These are phyloP conservation scores for Termitomyces sp. DNA, from an alignment of 768 basidiomycete genomes.

Conservation along the genomic window DNA sequence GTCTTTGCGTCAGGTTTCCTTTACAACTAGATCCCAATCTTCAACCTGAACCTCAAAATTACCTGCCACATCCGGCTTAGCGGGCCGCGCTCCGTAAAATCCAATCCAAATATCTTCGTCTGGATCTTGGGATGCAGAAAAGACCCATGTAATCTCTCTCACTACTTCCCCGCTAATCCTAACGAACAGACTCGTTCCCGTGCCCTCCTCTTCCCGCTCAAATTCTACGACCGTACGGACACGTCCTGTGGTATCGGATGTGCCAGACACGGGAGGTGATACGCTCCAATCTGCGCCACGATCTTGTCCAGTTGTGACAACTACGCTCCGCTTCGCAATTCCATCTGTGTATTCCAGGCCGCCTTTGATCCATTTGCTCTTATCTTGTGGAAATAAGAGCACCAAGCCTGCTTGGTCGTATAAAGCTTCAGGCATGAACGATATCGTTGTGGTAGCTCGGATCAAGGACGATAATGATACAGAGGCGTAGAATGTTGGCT, in stretches of 20 bases:
- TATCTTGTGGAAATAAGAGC: conserved; percentile 10
- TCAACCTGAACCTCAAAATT: conserved; percentile 4
- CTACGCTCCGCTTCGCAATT: conserved; percentile 14
- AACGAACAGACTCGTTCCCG: conserved; percentile 14
- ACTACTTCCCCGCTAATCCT: conserved; percentile 16
- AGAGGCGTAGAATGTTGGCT: conserved; percentile 14
- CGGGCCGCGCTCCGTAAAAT: conserved; percentile 14
- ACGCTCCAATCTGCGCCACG: conserved; percentile 18
- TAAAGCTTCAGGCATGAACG: conserved; percentile 8
- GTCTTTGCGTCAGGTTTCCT: too few species aligned
- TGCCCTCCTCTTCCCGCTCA: conserved; percentile 15
- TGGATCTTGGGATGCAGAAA: conserved; percentile 5
- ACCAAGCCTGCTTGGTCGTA: conserved; percentile 17
- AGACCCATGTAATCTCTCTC: conserved; percentile 19
- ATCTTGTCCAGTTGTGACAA: conserved; percentile 10
- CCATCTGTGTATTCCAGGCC: conserved; percentile 15
- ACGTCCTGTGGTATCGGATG: not conserved
- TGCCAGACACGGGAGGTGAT: conserved; percentile 9
- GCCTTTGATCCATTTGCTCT: conserved; percentile 17
- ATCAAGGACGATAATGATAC: conserved; percentile 7
- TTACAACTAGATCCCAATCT: conserved; percentile 1
- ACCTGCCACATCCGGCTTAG: conserved; percentile 3
- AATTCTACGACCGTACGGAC: conserved; percentile 13
- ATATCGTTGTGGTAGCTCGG: conserved; percentile 13
- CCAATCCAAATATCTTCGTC: conserved; percentile 16